Evolutionary conservation across 2,329 filamentous ascomycete species (phyloP).

Genomic region (Aureobasidium sp.): DNA sequence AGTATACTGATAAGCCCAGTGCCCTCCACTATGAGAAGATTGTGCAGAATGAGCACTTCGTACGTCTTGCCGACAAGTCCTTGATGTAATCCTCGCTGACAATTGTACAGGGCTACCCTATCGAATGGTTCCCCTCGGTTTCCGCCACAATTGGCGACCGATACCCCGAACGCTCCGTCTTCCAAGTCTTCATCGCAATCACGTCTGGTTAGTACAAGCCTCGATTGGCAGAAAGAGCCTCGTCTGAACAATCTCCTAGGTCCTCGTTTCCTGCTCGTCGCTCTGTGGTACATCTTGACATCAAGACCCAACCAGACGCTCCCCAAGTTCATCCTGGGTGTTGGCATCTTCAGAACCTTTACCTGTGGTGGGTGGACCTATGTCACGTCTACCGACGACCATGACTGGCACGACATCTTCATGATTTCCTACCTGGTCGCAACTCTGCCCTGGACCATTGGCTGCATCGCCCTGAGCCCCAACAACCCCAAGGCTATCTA

Average conservation of each 20-base stretch:
- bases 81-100: background rate
- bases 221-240: background rate
- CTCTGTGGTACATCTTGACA: conserved; percentile 85
- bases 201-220: conserved; percentile 57
- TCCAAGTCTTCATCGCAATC: conserved; percentile 94
- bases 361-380: conserved; percentile 99
- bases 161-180: conserved; percentile 92
- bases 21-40: conserved; percentile 92
- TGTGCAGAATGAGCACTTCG: conserved; percentile 89
- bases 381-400: conserved; percentile 94
- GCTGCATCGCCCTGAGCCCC: conserved; percentile 81
- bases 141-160: conserved; percentile 95
- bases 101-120: conserved; percentile 50
- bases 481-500: conserved; percentile 73
- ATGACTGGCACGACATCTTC: conserved; percentile 97
- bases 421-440: conserved; percentile 98
- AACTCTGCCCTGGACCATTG: conserved; percentile 89
- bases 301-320: conserved; percentile 64
- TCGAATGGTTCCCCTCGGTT: conserved; percentile 33
- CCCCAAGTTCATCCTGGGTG: conserved; percentile 70
- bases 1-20: conserved; percentile 28
- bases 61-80: conserved; percentile 23
- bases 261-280: conserved; percentile 83
- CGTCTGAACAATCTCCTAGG: conserved; percentile 39
- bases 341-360: conserved; percentile 78